Evolutionary conservation across 352 stramenopile species (phyloP), one percentile per base, ranked within the genome.

Genomic region (Sclerospora graminicola): DNA sequence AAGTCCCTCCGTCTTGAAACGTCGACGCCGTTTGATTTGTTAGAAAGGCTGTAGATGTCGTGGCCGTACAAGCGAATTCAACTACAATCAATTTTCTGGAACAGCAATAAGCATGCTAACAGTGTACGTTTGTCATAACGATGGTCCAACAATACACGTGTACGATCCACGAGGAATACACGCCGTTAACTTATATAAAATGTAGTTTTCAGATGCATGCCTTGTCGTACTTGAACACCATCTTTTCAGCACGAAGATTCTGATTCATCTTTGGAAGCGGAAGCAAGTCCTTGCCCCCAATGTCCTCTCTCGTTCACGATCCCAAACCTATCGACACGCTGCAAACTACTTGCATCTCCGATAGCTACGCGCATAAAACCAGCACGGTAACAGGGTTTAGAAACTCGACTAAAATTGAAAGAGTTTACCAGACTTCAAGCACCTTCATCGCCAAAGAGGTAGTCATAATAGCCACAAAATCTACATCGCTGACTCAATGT

Each of bases 401-500:
- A 89, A 16, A 94, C 77, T 48, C 82, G 80, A 51, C 62, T 63
- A 8, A 92, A 89, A 88, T 7, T 72, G 79, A 23, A 92, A 89
- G 49, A 94, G 91, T 27, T 94, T 71, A 20, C 82, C 82, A 10
- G 71, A 71, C 8, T 62, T 72, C 36, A 92, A 65, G 6, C 19
- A 93, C 82, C 41, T 93, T 93, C 67, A 89, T 86, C 0, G 82
- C 67, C 23, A 94, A 50, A 20, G 79, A 86, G 8, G 78, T 69
- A 26, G 76, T 91, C 70, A 94, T 87, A 50, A 91, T 82, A 5
- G 80, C 75, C 36, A 81, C 80, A 58, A 94, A 94, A 91, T 88
- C 59, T 86, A 92, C 82, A 94, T 94, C 16, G 75, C 77, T 28
- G 75, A 89, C 48, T 91, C 80, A 37, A 94, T 88, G 66, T 94